Conservation (phyloP, 1,139 yeast genomes). For the Magnusiomyces suaveolens region DNA sequence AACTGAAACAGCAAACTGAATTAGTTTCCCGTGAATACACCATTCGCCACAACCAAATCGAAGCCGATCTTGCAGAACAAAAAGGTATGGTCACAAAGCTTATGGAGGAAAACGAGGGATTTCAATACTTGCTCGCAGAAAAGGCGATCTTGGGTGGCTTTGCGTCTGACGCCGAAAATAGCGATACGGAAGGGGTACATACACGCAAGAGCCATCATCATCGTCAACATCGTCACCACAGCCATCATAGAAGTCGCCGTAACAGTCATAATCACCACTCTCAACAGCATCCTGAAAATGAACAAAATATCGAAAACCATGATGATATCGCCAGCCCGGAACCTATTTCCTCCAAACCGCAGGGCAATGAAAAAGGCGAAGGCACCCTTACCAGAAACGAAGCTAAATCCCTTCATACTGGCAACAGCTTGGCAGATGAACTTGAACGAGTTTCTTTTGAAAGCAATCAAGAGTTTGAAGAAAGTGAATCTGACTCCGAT, state of each 20-base stretch:
- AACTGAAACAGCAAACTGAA: constrained; percentile 26
- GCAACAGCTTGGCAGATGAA: constrained; percentile 4
- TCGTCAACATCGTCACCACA: neutral
- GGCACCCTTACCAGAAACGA: neutral
- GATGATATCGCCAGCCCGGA: neutral
- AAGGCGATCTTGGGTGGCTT: constrained; percentile 27
- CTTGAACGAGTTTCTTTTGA: neutral
- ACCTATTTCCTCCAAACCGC: neutral
- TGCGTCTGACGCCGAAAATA: neutral
- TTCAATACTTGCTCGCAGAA: constrained; percentile 30
- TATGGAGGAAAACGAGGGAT: constrained; percentile 30
- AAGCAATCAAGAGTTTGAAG: neutral
- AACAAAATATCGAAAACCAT: neutral
- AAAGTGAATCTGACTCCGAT: constrained; percentile 1
- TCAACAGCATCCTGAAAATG: neutral
- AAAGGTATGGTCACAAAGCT: constrained; percentile 25
- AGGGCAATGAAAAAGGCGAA: neutral
- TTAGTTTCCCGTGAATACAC: constrained; percentile 28
- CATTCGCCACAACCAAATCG: constrained; percentile 24
- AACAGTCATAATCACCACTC: neutral
- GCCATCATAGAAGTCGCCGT: neutral
- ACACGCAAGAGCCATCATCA: neutral
- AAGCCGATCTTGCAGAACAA: constrained; percentile 25
- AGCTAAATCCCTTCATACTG: neutral
- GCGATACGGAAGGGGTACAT: neutral